Conservation (phyloP, 129 eudicot genomes). For the Escallonia herrerae region DNA sequence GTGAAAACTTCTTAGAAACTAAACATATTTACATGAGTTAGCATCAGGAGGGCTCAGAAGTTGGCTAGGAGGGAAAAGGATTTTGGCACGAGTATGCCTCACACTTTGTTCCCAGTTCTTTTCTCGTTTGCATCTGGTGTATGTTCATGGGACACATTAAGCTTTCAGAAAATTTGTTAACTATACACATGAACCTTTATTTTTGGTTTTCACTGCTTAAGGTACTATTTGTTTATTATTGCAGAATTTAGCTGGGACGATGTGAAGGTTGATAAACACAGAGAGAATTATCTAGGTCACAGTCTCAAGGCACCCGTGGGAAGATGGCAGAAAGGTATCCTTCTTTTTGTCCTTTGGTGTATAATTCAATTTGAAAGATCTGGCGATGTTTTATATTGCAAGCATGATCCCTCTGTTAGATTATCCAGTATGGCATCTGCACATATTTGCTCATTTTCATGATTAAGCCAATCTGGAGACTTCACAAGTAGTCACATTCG, state of each 20-base stretch:
- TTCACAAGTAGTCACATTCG: too few species aligned
- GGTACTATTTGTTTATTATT: slow-evolving; percentile 7
- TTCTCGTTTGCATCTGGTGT: too few species aligned
- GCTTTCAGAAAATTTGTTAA: neutral
- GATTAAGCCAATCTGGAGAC: too few species aligned
- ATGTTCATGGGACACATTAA: neutral
- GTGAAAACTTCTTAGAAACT: too few species aligned
- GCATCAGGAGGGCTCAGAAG: neutral
- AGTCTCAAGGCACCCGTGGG: slow-evolving; percentile 99
- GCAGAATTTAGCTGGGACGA: slow-evolving; percentile 98
- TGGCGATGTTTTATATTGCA: too few species aligned
- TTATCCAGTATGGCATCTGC: too few species aligned
- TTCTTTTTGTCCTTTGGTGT: neutral
- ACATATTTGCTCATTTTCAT: too few species aligned
- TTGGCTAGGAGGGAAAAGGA: neutral
- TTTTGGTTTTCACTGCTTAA: neutral
- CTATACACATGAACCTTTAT: neutral
- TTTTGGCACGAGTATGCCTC: neutral
- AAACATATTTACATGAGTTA: too few species aligned
- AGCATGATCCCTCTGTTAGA: neutral
- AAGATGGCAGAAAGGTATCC: slow-evolving; percentile 97
- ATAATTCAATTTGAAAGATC: neutral
- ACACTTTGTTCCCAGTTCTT: neutral
- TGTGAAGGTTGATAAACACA: slow-evolving; percentile 89
- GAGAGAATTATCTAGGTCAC: slow-evolving; percentile 94